Evolutionary conservation across 2,329 filamentous ascomycete genomes (phyloP), one percentile per base, ranked within the genome.

Genomic region (Aspergillus tanneri): DNA sequence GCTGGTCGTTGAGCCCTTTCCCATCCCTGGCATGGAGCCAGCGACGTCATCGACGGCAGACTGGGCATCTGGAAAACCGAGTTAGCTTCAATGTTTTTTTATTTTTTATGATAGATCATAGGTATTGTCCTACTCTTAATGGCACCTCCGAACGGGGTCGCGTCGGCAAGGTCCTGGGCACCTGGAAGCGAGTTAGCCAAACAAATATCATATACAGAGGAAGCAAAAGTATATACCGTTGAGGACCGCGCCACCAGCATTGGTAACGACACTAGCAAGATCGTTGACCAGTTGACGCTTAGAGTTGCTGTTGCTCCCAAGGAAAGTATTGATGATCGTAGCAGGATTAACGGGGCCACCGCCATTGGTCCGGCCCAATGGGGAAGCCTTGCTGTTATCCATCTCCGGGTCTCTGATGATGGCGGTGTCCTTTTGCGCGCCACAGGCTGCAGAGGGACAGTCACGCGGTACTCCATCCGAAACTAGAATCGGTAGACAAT

Each of bases 351-450:
- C 76, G 47, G 79, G 75, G 12, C 83, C 82, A 44, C 77, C 78
- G 50, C 75, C 79, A 60, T 81, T 67, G 43, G 83, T 87, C 55
- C 82, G 80, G 57, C 84, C 84, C n/a, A 87, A 77, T 43, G 84
- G 75, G 25, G 75, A 76, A 27, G 80, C 81, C 57, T 77, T 73
- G 59, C 70, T 73, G 40, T 71, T 77, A 30, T 71, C 70, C 48
- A 87, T 75, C 69, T 86, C 84, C 10, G 72, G 68, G 51, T 79
- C 69, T 28, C 83, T 80, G 68, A 87, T 85, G 73, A 87, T 85
- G 66, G 83, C 76, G n/a, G 84, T 87, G 62, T 87, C 84, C 50
- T 78, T 81, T 65, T 87, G 79, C n/a, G 83, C 78, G 49, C 84
- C 84, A 62, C 83, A 86, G 37, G 65, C 54, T 57, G 83, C 81